Conservation (phyloP, 805 yeast genomes). For the Ogataea paradorogensis region DNA sequence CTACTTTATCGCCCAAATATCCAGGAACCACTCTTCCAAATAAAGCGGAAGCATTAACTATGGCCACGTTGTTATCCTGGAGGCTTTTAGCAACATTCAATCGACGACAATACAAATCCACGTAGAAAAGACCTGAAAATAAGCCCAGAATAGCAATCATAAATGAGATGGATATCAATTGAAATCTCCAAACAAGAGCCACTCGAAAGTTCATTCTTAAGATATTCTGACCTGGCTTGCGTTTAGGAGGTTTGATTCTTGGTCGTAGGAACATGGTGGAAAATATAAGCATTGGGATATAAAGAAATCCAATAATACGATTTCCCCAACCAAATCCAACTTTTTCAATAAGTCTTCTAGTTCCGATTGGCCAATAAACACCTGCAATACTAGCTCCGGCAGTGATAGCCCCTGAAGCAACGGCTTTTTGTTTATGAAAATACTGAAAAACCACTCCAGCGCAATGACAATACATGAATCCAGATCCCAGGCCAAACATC, state of each 20-base stretch:
- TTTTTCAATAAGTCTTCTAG: constrained; percentile 39
- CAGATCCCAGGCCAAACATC: constrained; percentile 55
- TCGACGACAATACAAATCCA: constrained; percentile 49
- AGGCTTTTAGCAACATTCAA: constrained; percentile 49
- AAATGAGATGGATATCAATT: constrained; percentile 37
- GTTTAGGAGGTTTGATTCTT: constrained; percentile 30
- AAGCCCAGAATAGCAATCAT: constrained; percentile 34
- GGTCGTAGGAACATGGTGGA: constrained; percentile 30
- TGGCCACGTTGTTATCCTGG: constrained; percentile 46
- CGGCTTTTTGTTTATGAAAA: constrained; percentile 58
- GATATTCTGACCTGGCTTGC: constrained; percentile 36
- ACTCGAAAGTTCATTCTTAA: constrained; percentile 40
- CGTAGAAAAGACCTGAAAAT: constrained; percentile 54
- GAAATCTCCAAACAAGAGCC: constrained; percentile 31
- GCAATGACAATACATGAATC: constrained; percentile 57
- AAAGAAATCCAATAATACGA: constrained; percentile 42
- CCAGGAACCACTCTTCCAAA: constrained; percentile 54
- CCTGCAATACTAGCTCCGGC: constrained; percentile 54
- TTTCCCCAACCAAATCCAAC: constrained; percentile 49
- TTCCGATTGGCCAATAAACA: constrained; percentile 45
- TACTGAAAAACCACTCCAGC: constrained; percentile 61
- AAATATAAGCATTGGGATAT: constrained; percentile 30
- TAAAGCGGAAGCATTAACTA: constrained; percentile 40
- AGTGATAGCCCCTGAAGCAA: constrained; percentile 44
- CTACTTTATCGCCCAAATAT: constrained; percentile 38